A percentile compares a stretch with the other conserved stretches of the same genome.
phyloP scores from a whole-genome alignment of 129 eudicot species.

The Daucus carota region DH1_v3.0 NC_030386.2:28115501-28116000 shows the following conservation, averaged over 20 bases:
- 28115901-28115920: constrained; percentile 83
- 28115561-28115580: neutral
- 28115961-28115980: neutral
- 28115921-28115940: constrained; percentile 73
- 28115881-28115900: constrained; percentile 67
- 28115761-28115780: constrained; percentile 54
- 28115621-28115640: neutral
- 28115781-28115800: constrained; percentile 43
- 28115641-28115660: neutral
- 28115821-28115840: neutral
- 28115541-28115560: neutral
- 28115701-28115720: constrained; percentile 36
- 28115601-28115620: neutral
- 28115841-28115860: neutral
- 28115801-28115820: neutral
- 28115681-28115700: constrained; percentile 65
- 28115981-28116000: neutral
- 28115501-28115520: neutral
- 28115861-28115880: constrained; percentile 30
- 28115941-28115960: constrained; percentile 69
- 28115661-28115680: constrained; percentile 20
- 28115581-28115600: neutral
- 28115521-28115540: neutral
- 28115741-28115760: constrained; percentile 53
- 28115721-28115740: constrained; percentile 42